Evolutionary conservation across 2,329 filamentous ascomycete species (phyloP), one percentile per base, ranked within the genome.

Genomic region (Fusarium udum): DNA sequence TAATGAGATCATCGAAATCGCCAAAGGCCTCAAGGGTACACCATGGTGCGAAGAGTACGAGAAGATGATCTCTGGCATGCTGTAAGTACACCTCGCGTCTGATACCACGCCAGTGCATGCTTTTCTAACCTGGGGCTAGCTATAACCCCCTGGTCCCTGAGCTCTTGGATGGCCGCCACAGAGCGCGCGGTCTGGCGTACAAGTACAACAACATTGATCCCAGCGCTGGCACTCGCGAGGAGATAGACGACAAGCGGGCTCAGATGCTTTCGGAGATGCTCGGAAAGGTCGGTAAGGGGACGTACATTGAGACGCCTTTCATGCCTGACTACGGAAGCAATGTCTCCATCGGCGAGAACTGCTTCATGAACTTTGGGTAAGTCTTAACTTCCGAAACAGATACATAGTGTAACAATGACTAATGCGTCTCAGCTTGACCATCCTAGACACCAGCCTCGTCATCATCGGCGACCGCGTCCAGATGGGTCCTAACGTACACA

Each of bases 401-500:
- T 26, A 26, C 26, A 26, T 26, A 26, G 4, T 10, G 3, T 0
- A 15, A 46, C 9, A 1, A 4, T 20, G n/a, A 11, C 57, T 67
- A 22, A 61, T 6, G 3, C 1, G 0, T 0, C 6, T n/a, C 22
- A 86, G 85, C 67, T 78, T 87, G 62, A 89, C 90, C 5, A 91
- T 95, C 67, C 83, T 95, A 20, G 93, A 95, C 79, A 94, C 91
- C n/a, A 92, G 90, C 72, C 83, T 89, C 6, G 91, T 95, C 45
- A 84, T 80, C 8, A 92, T 95, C 52, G 93, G 93, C 0, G 87
- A 91, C 32, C 88, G 93, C 34, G 93, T 92, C 4, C 82, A 93
- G 72, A 86, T 95, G 61, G 93, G 92, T 0, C 92, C 93, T 1
- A 91, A 90, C 75, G 92, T 95, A 1, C 89, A 85, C 56, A 87